Percentiles rank a stretch among this genome's conserved stretches.
phyloP scores from a whole-genome alignment of 768 basidiomycete species.

The Lactifluus pinguis region DNA sequence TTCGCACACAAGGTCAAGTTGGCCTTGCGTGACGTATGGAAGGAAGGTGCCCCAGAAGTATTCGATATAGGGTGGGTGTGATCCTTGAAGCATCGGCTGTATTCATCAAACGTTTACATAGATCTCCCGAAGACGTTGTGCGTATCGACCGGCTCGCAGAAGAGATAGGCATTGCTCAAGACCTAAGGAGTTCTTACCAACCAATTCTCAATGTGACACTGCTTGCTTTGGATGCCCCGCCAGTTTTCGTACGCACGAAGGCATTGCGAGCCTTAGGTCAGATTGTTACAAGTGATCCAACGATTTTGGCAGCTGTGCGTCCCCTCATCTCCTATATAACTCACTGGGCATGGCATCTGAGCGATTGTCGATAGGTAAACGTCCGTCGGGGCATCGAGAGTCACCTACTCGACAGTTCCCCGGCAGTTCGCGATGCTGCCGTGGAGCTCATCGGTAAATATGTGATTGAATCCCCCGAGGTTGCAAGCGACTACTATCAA shows the following conservation, averaged over 20 bases:
- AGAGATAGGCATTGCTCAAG: constrained; percentile 68
- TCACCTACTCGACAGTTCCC: constrained; percentile 84
- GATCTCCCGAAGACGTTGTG: constrained; percentile 60
- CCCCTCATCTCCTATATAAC: neutral
- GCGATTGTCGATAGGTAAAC: constrained; percentile 40
- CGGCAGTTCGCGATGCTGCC: constrained; percentile 92
- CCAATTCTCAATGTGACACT: constrained; percentile 77
- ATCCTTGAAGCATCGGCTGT: neutral
- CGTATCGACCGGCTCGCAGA: constrained; percentile 65
- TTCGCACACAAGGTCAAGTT: constrained; percentile 52
- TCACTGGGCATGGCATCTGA: neutral
- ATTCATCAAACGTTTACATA: constrained; percentile 21
- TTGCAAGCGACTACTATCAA: constrained; percentile 84
- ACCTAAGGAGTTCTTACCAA: constrained; percentile 70
- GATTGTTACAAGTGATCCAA: constrained; percentile 83
- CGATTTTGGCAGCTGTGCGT: constrained; percentile 65
- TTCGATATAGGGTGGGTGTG: constrained; percentile 69
- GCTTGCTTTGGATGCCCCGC: constrained; percentile 69
- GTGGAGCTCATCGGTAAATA: constrained; percentile 98
- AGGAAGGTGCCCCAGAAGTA: constrained; percentile 55
- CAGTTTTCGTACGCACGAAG: constrained; percentile 91
- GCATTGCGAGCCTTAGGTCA: constrained; percentile 84
- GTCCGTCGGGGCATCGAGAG: constrained; percentile 84
- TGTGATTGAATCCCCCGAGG: constrained; percentile 78
- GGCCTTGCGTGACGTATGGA: constrained; percentile 68